Percentiles rank a stretch among this genome's conserved stretches.
phyloP scores from a whole-genome alignment of 1,284 basidiomycete genomes.

The Sutorius eximius region DNA sequence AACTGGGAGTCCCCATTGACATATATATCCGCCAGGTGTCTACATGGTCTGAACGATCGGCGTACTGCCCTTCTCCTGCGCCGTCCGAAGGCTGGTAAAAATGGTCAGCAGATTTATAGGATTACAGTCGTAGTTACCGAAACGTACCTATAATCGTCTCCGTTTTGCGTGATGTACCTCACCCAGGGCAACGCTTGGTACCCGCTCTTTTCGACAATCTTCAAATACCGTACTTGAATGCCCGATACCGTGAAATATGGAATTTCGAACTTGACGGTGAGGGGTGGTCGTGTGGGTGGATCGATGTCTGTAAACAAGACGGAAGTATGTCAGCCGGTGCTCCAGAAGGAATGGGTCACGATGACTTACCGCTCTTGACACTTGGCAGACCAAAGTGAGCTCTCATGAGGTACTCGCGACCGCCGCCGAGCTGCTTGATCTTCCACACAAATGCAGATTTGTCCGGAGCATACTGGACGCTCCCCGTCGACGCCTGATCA shows the following conservation, averaged over 20 bases:
- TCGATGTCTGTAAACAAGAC: constrained; percentile 15
- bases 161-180: constrained; percentile 92
- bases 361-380: constrained; percentile 73
- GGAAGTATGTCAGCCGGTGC: not conserved
- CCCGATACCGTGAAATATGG: constrained; percentile 98
- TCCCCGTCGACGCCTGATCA: constrained; percentile 80
- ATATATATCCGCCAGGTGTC: not conserved
- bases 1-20: not conserved
- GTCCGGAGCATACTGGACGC: constrained; percentile 92
- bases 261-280: constrained; percentile 97
- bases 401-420: constrained; percentile 92
- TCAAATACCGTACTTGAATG: constrained; percentile 94
- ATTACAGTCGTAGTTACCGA: not conserved
- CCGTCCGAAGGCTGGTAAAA: constrained; percentile 63
- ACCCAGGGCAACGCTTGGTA: constrained; percentile 94
- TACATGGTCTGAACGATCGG: constrained; percentile 53
- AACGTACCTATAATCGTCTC: constrained; percentile 88
- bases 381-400: constrained; percentile 94
- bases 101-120: not conserved
- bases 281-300: constrained; percentile 76
- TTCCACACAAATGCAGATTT: constrained; percentile 98
- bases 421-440: constrained; percentile 93
- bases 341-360: not conserved
- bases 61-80: constrained; percentile 72
- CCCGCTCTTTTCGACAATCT: constrained; percentile 98